phyloP scores from a whole-genome alignment of 306 rosid genomes.

The Geum urbanum region DNA sequence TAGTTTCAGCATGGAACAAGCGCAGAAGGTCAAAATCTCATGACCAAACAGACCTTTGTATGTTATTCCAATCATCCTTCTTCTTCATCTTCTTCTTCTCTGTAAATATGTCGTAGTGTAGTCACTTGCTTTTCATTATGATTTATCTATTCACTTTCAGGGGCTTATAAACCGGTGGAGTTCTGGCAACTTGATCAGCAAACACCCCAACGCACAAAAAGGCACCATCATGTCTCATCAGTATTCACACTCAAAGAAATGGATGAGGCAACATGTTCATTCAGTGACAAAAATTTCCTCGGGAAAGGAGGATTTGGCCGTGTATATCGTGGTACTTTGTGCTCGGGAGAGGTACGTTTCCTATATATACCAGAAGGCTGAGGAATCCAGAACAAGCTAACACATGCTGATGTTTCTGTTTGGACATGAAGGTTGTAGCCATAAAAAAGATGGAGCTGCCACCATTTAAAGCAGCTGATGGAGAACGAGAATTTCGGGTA shows the following conservation, averaged over 20 bases:
- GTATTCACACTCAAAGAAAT: conserved; percentile 81
- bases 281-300: conserved; percentile 72
- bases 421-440: conserved; percentile 62
- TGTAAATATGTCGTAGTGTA: background rate
- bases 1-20: conserved; percentile 95
- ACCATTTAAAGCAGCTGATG: conserved; percentile 70
- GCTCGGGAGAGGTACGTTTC: conserved; percentile 68
- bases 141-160: conserved; percentile 34
- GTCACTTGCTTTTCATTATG: conserved; percentile 3
- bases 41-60: conserved; percentile 80
- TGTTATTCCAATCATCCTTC: conserved; percentile 17
- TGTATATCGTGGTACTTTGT: conserved; percentile 70
- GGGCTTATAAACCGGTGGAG: conserved; percentile 76
- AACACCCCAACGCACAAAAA: conserved; percentile 47
- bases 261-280: conserved; percentile 89
- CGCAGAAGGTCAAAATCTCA: conserved; percentile 80
- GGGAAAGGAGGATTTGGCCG: conserved; percentile 97
- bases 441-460: conserved; percentile 94
- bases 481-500: conserved; percentile 84
- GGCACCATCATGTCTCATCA: conserved; percentile 69
- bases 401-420: conserved; percentile 26
- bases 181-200: conserved; percentile 81
- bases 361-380: background rate
- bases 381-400: background rate
- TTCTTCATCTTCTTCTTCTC: background rate